These are phyloP conservation scores for Mycena polygramma DNA, from an alignment of 768 basidiomycete genomes.

Conservation along the genomic window DNA sequence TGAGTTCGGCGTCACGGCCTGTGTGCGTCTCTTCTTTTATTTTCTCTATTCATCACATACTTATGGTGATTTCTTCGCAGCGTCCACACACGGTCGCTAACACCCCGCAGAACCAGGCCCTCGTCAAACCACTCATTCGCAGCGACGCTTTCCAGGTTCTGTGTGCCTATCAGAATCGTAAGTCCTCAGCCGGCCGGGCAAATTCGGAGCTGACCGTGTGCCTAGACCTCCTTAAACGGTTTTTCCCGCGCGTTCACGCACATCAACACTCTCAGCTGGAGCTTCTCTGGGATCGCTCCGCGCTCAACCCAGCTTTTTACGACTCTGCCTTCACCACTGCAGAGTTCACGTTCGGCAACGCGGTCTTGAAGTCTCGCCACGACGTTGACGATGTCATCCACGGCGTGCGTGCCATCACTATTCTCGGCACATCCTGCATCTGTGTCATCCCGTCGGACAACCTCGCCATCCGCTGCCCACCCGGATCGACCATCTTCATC, in stretches of 20 bases:
- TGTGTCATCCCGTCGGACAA: neutral
- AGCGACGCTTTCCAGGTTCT: too few species aligned
- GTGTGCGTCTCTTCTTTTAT: too few species aligned
- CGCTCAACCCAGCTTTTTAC: neutral
- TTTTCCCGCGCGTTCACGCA: neutral
- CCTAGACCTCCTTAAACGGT: neutral
- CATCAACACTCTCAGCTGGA: neutral
- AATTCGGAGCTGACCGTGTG: too few species aligned
- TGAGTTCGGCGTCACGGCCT: too few species aligned
- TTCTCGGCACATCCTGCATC: neutral
- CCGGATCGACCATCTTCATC: neutral
- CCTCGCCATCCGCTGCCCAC: neutral
- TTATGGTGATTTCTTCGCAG: too few species aligned
- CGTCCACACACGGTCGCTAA: too few species aligned
- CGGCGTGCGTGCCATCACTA: neutral
- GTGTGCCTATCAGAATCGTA: too few species aligned
- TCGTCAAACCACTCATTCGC: too few species aligned
- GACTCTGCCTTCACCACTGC: neutral
- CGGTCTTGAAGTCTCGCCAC: too few species aligned
- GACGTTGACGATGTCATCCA: neutral
- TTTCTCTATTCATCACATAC: too few species aligned
- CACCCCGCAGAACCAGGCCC: too few species aligned
- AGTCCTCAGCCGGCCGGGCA: too few species aligned
- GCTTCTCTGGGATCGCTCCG: neutral
- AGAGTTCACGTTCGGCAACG: conserved; percentile 1